Percentiles rank a stretch among this genome's conserved stretches.
Conservation (phyloP, 495 filamentous ascomycete genomes). For the Lasiosphaeriaceae sp. region DNA sequence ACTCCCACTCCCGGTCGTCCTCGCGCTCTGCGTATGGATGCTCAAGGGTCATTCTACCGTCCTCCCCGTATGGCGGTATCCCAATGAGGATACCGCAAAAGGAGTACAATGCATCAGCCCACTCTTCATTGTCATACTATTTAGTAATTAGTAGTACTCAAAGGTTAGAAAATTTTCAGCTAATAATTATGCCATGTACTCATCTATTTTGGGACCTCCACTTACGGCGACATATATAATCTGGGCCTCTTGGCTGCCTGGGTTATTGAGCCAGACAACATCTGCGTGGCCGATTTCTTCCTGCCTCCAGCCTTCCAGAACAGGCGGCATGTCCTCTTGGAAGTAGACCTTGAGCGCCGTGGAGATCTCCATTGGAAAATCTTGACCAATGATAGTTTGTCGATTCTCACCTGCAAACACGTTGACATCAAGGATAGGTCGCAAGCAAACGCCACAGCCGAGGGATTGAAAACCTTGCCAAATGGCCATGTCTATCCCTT, state of each 20-base stretch:
- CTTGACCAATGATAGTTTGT: not conserved
- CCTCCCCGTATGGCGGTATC: not conserved
- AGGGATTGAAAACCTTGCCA: constrained; percentile 10
- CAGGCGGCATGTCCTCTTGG: not conserved
- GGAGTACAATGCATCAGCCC: not conserved
- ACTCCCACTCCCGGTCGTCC: not conserved
- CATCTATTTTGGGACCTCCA: not conserved
- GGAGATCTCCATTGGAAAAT: not conserved
- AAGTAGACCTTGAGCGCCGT: not conserved
- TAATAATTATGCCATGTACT: not conserved
- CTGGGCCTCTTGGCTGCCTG: not conserved
- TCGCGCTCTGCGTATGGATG: not conserved
- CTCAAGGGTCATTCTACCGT: not conserved
- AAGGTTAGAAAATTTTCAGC: not conserved
- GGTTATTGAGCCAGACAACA: not conserved
- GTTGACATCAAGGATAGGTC: not conserved
- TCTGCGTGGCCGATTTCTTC: not conserved
- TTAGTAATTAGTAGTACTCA: no score
- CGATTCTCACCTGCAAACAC: not conserved
- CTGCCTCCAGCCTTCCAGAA: not conserved
- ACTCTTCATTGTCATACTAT: not conserved
- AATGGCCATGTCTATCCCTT: constrained; percentile 7
- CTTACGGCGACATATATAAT: not conserved
- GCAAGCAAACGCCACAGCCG: constrained; percentile 4
- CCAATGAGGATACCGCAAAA: not conserved